Evolutionary conservation across 2,329 filamentous ascomycete species (phyloP).

Genomic region (Hymenoscyphus fraxineus): DNA sequence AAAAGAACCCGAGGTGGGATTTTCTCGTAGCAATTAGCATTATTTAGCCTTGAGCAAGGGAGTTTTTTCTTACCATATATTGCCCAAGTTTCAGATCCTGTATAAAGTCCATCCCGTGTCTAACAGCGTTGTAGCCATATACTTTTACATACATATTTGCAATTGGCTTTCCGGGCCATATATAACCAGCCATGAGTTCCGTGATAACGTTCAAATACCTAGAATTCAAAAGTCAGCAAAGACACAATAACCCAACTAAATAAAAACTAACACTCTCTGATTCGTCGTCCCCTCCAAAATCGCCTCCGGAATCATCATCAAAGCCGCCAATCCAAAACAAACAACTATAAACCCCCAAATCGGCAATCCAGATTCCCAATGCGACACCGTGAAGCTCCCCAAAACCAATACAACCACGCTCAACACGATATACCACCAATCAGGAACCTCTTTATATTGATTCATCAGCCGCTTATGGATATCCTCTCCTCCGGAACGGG

Average conservation of each 20-base stretch:
- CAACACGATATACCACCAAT: conserved; percentile 51
- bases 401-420: conserved; percentile 12
- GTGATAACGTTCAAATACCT: conserved; percentile 63
- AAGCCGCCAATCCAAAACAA: conserved; percentile 38
- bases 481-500: conserved; percentile 2
- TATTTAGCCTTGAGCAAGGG: neutral
- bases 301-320: conserved; percentile 62
- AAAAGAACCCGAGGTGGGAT: conserved; percentile 32
- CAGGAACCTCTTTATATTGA: conserved; percentile 50
- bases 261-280: conserved; percentile 17
- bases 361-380: conserved; percentile 16
- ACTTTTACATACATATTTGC: conserved; percentile 77
- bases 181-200: conserved; percentile 70
- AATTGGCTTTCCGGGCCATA: conserved; percentile 60
- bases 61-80: conserved; percentile 51
- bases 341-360: conserved; percentile 19
- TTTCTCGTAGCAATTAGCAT: conserved; percentile 10
- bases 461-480: conserved; percentile 50
- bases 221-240: neutral
- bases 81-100: conserved; percentile 54
- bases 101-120: conserved; percentile 18
- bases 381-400: conserved; percentile 11
- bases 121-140: conserved; percentile 65
- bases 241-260: neutral
- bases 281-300: conserved; percentile 68